A percentile compares a stretch with the other conserved stretches of the same genome.
These are phyloP conservation scores for Rhododendron simsii DNA, from an alignment of 148 eudicot genomes.

Conservation along the genomic window DNA sequence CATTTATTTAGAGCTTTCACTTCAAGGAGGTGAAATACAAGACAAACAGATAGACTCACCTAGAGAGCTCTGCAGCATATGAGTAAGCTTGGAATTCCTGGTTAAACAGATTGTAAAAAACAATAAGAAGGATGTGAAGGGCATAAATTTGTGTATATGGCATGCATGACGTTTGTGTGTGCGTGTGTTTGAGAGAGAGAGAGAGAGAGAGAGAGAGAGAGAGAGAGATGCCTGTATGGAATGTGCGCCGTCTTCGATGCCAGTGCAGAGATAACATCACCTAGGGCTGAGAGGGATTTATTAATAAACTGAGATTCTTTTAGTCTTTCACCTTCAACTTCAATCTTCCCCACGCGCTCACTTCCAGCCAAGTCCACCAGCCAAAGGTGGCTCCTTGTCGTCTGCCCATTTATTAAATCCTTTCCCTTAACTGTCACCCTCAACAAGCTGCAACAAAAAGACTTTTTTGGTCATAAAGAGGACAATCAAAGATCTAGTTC, in stretches of 20 bases:
- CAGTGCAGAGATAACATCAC: constrained; percentile 93
- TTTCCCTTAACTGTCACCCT: constrained; percentile 74
- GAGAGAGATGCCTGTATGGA: constrained; percentile 62
- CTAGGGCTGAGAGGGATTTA: constrained; percentile 89
- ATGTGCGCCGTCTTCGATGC: constrained; percentile 86
- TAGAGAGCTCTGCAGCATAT: constrained; percentile 92
- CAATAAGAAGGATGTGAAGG: not conserved
- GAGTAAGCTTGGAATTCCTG: constrained; percentile 98
- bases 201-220: constrained; percentile 2
- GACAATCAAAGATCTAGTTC: not conserved
- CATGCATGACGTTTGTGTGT: not conserved
- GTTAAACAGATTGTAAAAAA: constrained; percentile 5
- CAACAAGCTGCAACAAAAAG: constrained; percentile 64
- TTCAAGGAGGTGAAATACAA: not conserved
- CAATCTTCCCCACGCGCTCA: constrained; percentile 84
- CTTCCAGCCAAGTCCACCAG: constrained; percentile 98
- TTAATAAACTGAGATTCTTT: constrained; percentile 96
- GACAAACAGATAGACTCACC: constrained; percentile 37
- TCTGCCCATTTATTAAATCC: constrained; percentile 61
- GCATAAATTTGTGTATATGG: not conserved
- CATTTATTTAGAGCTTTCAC: not conserved
- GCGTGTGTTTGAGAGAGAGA: not conserved
- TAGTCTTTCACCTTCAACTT: constrained; percentile 93
- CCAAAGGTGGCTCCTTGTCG: constrained; percentile 92
- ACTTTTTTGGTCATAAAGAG: not conserved